Conservation (phyloP, 345 rosid genomes). For the Arabis alpina region DNA sequence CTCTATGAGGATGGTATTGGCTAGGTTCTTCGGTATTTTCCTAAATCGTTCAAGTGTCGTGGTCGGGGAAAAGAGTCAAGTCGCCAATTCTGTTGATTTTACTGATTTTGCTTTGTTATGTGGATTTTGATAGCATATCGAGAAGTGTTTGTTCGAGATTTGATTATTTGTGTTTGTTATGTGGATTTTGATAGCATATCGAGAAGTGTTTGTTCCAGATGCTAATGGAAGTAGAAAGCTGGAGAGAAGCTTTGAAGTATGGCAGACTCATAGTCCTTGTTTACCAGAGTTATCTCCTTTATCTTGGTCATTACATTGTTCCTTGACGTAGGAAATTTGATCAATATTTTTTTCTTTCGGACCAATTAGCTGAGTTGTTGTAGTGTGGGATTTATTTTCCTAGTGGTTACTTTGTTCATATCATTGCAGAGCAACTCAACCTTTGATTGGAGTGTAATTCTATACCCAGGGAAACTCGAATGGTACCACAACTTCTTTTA, state of each 20-base stretch:
- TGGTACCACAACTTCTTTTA: slow-evolving; percentile 54
- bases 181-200: slow-evolving; percentile 1
- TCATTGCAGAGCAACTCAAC: slow-evolving; percentile 69
- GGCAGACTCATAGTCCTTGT: slow-evolving; percentile 77
- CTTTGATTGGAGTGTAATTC: slow-evolving; percentile 82
- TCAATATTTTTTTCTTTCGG: not conserved
- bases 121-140: slow-evolving; percentile 1
- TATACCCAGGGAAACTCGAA: slow-evolving; percentile 92
- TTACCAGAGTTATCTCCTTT: slow-evolving; percentile 69
- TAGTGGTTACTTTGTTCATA: slow-evolving; percentile 18
- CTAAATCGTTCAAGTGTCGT: slow-evolving; percentile 72
- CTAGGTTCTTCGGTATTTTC: slow-evolving; percentile 83
- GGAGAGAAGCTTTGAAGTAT: slow-evolving; percentile 71
- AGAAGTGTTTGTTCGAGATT: not conserved
- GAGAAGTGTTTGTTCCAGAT: slow-evolving; percentile 45
- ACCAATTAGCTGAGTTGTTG: slow-evolving; percentile 1
- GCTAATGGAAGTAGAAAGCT: slow-evolving; percentile 77
- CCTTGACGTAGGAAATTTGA: not conserved
- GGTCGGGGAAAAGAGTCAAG: slow-evolving; percentile 91
- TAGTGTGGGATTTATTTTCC: slow-evolving; percentile 6
- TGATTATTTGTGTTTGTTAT: not conserved
- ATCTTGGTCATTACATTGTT: slow-evolving; percentile 21
- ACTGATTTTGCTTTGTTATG: not conserved
- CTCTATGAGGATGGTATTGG: slow-evolving; percentile 87
- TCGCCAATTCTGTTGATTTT: too few relatives aligned